phyloP scores from a whole-genome alignment of 2,329 filamentous ascomycete species.

The Nemania abortiva region DNA sequence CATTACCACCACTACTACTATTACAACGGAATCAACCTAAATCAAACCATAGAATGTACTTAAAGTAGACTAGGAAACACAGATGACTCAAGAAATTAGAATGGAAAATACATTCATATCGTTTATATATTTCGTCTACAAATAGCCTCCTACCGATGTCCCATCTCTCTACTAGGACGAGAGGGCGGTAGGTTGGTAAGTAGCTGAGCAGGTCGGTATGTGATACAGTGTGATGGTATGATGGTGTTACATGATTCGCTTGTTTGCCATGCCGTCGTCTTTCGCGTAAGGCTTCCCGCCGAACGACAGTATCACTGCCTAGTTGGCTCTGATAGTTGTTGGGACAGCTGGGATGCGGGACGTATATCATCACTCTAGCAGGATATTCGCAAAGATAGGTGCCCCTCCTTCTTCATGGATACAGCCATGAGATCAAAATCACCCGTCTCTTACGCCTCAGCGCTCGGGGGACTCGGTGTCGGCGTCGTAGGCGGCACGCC shows the following conservation, averaged over 20 bases:
- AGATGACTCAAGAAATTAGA: too few relatives aligned
- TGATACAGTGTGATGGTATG: slow-evolving; percentile 26
- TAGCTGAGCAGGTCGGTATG: not conserved
- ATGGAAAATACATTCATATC: not conserved
- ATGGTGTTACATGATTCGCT: slow-evolving; percentile 31
- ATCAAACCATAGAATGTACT: too few relatives aligned
- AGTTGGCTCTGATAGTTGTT: not conserved
- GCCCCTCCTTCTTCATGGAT: not conserved
- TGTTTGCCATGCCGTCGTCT: not conserved
- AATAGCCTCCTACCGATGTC: not conserved
- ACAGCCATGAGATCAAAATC: not conserved
- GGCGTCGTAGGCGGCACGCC: not conserved
- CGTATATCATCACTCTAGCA: not conserved
- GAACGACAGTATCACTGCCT: too few relatives aligned
- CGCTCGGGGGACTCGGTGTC: slow-evolving; percentile 14
- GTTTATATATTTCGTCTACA: slow-evolving; percentile 29
- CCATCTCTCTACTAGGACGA: not conserved
- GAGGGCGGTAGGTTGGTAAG: not conserved
- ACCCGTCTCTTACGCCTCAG: slow-evolving; percentile 14
- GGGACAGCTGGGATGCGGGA: not conserved
- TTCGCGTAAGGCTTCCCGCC: too few relatives aligned
- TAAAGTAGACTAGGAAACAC: too few relatives aligned
- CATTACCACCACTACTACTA: too few relatives aligned
- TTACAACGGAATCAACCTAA: too few relatives aligned
- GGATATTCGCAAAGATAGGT: not conserved